Evolutionary conservation across 306 rosid species (phyloP).

Genomic region (Ormosia emarginata): DNA sequence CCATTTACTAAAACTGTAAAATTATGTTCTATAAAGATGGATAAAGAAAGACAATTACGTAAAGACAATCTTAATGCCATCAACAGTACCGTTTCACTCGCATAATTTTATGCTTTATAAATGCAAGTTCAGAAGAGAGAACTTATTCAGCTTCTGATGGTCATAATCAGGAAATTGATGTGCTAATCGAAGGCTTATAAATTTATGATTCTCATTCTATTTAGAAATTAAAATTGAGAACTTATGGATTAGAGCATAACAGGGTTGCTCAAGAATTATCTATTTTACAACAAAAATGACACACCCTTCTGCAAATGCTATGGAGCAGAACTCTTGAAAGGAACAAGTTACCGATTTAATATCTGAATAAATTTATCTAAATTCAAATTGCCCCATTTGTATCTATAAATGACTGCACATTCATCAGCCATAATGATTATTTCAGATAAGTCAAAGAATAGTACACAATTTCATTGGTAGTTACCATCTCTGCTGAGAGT

Average conservation of each 20-base stretch:
- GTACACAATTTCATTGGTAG: not conserved
- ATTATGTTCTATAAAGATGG: not conserved
- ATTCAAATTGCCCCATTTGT: not conserved
- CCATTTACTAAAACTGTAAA: not conserved
- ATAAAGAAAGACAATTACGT: not conserved
- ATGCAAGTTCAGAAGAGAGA: not conserved
- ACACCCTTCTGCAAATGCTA: not conserved
- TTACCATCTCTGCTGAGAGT: conserved; percentile 95
- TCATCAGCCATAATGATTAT: not conserved
- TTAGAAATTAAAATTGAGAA: not conserved
- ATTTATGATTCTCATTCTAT: not conserved
- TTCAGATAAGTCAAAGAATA: not conserved
- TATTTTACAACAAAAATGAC: not conserved
- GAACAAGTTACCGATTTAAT: not conserved
- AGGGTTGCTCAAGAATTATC: not conserved
- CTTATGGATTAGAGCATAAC: not conserved
- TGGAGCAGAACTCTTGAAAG: not conserved
- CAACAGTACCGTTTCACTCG: not conserved
- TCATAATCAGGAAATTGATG: not conserved
- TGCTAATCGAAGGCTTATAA: not conserved
- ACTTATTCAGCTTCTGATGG: not conserved
- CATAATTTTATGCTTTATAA: not conserved
- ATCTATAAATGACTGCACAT: not conserved
- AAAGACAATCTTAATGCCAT: not conserved
- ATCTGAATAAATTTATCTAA: not conserved